Base-by-base conservation (phyloP, 805 yeast species). In the Saturnispora besseyi region DNA sequence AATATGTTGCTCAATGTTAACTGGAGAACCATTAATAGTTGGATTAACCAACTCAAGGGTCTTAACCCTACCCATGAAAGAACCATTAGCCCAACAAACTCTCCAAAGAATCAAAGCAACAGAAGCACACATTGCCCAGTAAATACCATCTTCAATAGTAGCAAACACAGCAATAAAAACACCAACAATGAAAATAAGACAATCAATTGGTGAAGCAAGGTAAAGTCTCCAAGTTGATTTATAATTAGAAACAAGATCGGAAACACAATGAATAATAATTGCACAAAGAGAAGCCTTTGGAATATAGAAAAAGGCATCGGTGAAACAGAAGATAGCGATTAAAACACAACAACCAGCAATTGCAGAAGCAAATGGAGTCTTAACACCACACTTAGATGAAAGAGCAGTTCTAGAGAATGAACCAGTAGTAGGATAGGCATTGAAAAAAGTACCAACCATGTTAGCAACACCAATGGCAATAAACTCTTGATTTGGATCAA, bases 401-500 rank as follows among this genome's bases (percentile, higher is more conserved):
- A 90, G 75, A 7, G 97, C 97, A 42, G 96, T 85, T 72, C 97
- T 82, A 18, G 95, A 86, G 67, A 90, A 90, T 1, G 97, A 90
- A 43, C 97, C 97, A 4, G 97, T 90, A 7, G 96, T 89, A 8
- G 97, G 97, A 65, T 90, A 90, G 7, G 97, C 96, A 61, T 79
- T 76, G 77, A 90, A 90, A 63, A 89, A 87, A 21, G 96, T 87
- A 58, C 96, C 96, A 58, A 90, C 74, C 64, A 90, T 74, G 68
- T 90, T 90, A 48, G 93, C 84, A 43, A 84, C 86, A 61, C 97
- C 97, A 66, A 90, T 90, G 40, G 97, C 96, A 61, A 90, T 77
- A 49, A 90, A 76, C 67, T 90, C 97, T 73, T 90, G 97, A 68
- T 90, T 91, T 45, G 97, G 96, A 52, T 82, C 78, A 59, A 90